A percentile compares a stretch with the other conserved stretches of the same genome.
phyloP scores from a whole-genome alignment of 202 grass and related monocot species.

The Elaeis oleifera region DNA sequence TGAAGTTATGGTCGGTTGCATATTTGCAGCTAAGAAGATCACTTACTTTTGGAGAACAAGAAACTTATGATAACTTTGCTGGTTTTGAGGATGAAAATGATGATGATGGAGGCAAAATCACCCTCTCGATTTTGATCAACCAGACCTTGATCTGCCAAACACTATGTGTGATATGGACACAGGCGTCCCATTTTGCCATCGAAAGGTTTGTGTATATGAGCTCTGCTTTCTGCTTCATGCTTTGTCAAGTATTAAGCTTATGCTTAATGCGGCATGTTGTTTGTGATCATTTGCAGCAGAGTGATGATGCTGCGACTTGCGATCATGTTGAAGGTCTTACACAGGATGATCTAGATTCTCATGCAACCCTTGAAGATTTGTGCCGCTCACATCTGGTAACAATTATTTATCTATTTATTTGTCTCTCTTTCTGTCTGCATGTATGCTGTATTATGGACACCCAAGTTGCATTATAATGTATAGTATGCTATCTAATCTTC shows the following conservation, averaged over 20 bases:
- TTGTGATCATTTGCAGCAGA: slow-evolving; percentile 26
- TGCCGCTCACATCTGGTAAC: slow-evolving; percentile 69
- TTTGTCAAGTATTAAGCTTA: background rate
- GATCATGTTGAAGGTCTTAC: slow-evolving; percentile 22
- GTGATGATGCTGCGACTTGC: slow-evolving; percentile 13
- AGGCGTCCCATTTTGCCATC: slow-evolving; percentile 29
- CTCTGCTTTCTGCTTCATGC: slow-evolving; percentile 4
- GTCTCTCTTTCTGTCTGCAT: too few species aligned
- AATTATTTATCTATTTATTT: background rate
- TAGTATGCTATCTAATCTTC: too few species aligned
- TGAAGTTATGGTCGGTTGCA: slow-evolving; percentile 10
- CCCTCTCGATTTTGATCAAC: slow-evolving; percentile 27
- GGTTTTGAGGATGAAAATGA: slow-evolving; percentile 34
- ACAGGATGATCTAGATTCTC: slow-evolving; percentile 32
- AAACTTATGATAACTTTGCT: slow-evolving; percentile 25
- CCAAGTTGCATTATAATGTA: too few species aligned
- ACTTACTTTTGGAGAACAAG: slow-evolving; percentile 49
- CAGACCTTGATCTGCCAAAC: slow-evolving; percentile 25
- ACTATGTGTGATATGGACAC: slow-evolving; percentile 26
- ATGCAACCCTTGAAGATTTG: slow-evolving; percentile 65
- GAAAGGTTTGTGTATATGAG: slow-evolving; percentile 32
- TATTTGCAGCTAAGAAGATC: slow-evolving; percentile 67
- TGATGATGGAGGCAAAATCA: slow-evolving; percentile 30
- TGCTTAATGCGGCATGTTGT: slow-evolving; percentile 23
- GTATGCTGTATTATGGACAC: too few species aligned